These are phyloP conservation scores for Colletotrichum filicis DNA, from an alignment of 2,329 filamentous ascomycete genomes.

Conservation along the genomic window DNA sequence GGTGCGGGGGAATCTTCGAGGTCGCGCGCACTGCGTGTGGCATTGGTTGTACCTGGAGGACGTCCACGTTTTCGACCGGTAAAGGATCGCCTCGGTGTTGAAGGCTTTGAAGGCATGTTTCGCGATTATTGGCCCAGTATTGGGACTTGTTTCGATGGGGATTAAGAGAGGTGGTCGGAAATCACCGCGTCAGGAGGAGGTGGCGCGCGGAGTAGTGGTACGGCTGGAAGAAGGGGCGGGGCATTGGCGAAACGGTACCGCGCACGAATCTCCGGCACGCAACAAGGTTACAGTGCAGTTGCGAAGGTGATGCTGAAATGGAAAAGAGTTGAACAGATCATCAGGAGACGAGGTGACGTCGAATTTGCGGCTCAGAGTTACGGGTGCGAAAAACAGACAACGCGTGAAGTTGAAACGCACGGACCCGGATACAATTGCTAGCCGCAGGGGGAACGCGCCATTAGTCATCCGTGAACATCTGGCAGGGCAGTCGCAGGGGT, in stretches of 20 bases:
- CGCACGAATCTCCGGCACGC: slow-evolving; percentile 36
- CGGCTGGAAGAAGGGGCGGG: slow-evolving; percentile 34
- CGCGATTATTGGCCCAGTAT: slow-evolving; percentile 2
- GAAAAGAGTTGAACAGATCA: slow-evolving; percentile 17
- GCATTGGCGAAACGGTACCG: slow-evolving; percentile 35
- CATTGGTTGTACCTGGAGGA: slow-evolving; percentile 56
- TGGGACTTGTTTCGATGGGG: slow-evolving; percentile 30
- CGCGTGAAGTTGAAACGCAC: slow-evolving; percentile 53
- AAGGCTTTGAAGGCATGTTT: slow-evolving; percentile 46
- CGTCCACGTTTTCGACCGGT: slow-evolving; percentile 59
- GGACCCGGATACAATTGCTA: slow-evolving; percentile 38
- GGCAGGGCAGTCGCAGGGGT: background rate
- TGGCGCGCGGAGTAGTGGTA: slow-evolving; percentile 37
- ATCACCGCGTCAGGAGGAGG: slow-evolving; percentile 39
- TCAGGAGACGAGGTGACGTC: slow-evolving; percentile 49
- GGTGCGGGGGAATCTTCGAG: slow-evolving; percentile 45
- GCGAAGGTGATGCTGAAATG: slow-evolving; percentile 27
- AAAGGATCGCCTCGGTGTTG: slow-evolving; percentile 53
- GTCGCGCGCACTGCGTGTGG: slow-evolving; percentile 52
- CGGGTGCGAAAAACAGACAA: slow-evolving; percentile 51
- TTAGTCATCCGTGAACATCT: slow-evolving; percentile 34
- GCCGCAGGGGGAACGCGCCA: slow-evolving; percentile 31
- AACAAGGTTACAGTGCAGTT: slow-evolving; percentile 35
- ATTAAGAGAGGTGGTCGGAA: slow-evolving; percentile 20
- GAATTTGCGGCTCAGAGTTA: slow-evolving; percentile 41